These are phyloP conservation scores for Kalanchoe fedtschenkoi DNA, from an alignment of 164 flowering plant species.

Conservation along the genomic window DNA sequence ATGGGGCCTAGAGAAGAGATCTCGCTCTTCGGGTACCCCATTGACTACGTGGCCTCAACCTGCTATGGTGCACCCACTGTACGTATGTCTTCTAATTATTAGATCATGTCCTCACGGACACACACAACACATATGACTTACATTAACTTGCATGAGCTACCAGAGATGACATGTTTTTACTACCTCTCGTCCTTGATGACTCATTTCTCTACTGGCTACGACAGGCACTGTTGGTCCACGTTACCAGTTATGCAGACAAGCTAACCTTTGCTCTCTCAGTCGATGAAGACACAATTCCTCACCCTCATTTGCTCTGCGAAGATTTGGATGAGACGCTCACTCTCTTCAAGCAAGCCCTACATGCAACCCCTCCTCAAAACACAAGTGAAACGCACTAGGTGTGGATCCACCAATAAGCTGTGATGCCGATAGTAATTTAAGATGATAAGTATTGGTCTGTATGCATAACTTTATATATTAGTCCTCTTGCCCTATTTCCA, in stretches of 20 bases:
- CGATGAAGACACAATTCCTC: slow-evolving; percentile 14
- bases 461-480: too few species aligned
- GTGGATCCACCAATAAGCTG: neutral
- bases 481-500: too few species aligned
- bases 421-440: too few species aligned
- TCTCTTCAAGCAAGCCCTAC: slow-evolving; percentile 13
- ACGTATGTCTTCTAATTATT: neutral
- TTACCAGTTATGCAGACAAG: slow-evolving; percentile 19
- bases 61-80: neutral
- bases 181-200: too few species aligned
- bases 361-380: neutral
- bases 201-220: too few species aligned
- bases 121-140: neutral
- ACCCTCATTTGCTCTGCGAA: slow-evolving; percentile 12
- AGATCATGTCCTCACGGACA: neutral
- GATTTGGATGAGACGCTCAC: slow-evolving; percentile 20
- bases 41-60: neutral
- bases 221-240: slow-evolving; percentile 25
- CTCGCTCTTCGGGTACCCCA: neutral
- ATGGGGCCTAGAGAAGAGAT: slow-evolving; percentile 5
- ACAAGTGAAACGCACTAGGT: neutral
- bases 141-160: too few species aligned
- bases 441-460: too few species aligned
- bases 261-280: slow-evolving; percentile 20
- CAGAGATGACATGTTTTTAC: too few species aligned